These are phyloP conservation scores for Fraxinus sp. DNA, from an alignment of 305 asterid species.

Conservation along the genomic window DNA sequence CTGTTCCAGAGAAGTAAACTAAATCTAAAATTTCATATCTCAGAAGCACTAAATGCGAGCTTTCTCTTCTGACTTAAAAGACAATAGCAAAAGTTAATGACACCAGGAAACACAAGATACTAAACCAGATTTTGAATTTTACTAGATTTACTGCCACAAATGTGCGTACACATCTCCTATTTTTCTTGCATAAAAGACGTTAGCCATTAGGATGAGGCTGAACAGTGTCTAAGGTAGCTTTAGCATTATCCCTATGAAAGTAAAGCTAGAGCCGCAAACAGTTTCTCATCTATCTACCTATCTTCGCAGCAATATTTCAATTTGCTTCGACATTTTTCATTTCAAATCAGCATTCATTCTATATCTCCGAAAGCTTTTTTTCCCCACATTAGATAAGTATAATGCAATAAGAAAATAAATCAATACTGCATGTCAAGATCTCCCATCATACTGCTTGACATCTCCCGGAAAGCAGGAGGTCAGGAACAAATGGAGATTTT, in stretches of 20 bases:
- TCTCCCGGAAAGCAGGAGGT: background rate
- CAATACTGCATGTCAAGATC: background rate
- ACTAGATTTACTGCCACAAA: background rate
- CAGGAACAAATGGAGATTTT: background rate
- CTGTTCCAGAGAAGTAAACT: background rate
- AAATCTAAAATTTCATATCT: background rate
- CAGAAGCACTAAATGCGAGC: background rate
- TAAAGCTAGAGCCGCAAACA: background rate
- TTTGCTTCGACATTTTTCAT: background rate
- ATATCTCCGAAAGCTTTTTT: background rate
- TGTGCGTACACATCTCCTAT: background rate
- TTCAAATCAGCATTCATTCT: background rate
- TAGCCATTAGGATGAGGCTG: background rate
- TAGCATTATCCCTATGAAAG: background rate
- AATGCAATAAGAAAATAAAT: background rate
- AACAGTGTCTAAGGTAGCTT: background rate
- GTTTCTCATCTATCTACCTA: background rate
- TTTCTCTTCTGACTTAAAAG: background rate
- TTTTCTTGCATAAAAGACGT: background rate
- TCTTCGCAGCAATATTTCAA: background rate
- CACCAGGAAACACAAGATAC: background rate
- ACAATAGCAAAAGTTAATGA: background rate
- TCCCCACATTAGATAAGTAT: background rate
- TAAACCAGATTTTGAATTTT: background rate
- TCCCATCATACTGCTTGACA: background rate